Evolutionary conservation across 2,329 filamentous ascomycete species (phyloP).

Genomic region (Scedosporium boydii): DNA sequence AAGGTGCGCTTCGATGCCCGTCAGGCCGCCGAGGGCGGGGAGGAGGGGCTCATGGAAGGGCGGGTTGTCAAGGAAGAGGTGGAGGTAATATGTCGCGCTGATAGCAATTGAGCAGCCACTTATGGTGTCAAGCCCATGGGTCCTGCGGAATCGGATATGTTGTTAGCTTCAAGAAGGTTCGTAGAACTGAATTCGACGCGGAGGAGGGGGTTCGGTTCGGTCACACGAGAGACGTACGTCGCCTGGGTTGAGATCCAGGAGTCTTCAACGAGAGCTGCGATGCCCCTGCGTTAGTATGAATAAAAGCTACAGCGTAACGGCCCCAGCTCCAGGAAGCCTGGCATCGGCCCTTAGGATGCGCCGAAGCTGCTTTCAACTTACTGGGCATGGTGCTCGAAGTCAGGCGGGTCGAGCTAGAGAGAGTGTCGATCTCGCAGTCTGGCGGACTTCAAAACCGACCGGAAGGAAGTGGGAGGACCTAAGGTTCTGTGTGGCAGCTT

Average conservation of each 20-base stretch:
- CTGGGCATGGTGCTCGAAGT: conserved; percentile 4
- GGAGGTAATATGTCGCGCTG: conserved; percentile 83
- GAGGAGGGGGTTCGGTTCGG: conserved; percentile 6
- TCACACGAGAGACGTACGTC: conserved; percentile 17
- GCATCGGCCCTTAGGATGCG: too few relatives aligned
- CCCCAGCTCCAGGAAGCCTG: too few relatives aligned
- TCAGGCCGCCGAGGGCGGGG: conserved; percentile 79
- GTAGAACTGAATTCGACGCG: neutral
- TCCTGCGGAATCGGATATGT: conserved; percentile 26
- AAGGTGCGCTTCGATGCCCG: conserved; percentile 67
- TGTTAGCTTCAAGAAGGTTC: neutral
- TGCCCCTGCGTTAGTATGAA: neutral
- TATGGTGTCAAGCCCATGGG: conserved; percentile 58
- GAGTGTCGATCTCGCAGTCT: neutral
- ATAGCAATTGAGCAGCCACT: conserved; percentile 70
- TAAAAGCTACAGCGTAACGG: neutral
- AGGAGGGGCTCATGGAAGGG: conserved; percentile 78
- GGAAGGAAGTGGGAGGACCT: neutral
- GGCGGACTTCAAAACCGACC: neutral
- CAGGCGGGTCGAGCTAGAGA: neutral
- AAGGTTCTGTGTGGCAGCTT: neutral
- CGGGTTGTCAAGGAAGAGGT: conserved; percentile 61
- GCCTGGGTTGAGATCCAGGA: conserved; percentile 29
- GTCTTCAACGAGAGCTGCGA: conserved; percentile 28
- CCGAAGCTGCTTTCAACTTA: neutral